These are phyloP conservation scores for Backusella westeae DNA, from an alignment of 192 early-diverging fungal genomes.

Conservation along the genomic window DNA sequence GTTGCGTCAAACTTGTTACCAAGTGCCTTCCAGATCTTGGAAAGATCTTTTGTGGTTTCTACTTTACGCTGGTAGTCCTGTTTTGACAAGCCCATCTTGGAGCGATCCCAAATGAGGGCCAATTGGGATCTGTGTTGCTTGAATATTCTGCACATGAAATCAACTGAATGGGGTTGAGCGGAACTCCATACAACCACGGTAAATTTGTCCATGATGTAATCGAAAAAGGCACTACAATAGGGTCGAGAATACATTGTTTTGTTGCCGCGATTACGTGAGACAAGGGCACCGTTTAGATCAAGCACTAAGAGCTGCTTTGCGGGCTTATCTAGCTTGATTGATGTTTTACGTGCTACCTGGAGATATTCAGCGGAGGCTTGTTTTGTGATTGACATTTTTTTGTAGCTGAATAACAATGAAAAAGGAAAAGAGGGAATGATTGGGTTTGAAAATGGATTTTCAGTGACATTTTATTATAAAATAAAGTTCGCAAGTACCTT, in stretches of 20 bases:
- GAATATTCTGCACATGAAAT: constrained; percentile 55
- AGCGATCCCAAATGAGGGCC: constrained; percentile 60
- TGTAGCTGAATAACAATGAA: not conserved
- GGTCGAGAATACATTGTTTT: constrained; percentile 45
- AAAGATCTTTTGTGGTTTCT: constrained; percentile 63
- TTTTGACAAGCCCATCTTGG: constrained; percentile 41
- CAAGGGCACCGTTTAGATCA: constrained; percentile 70
- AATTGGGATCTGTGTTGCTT: constrained; percentile 28
- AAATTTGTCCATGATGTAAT: constrained; percentile 55
- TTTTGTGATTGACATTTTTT: not conserved
- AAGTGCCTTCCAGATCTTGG: constrained; percentile 44
- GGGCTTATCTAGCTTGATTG: not conserved
- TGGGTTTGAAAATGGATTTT: too few relatives aligned
- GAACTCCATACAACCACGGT: constrained; percentile 77
- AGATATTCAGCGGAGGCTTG: not conserved
- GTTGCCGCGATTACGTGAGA: constrained; percentile 39
- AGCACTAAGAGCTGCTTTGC: constrained; percentile 56
- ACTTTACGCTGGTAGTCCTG: constrained; percentile 41
- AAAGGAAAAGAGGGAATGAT: not conserved
- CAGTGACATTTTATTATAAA: too few relatives aligned
- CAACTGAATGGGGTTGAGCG: constrained; percentile 52
- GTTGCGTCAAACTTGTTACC: constrained; percentile 33
- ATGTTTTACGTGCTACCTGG: not conserved
- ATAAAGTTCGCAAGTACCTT: not conserved
- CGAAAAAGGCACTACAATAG: constrained; percentile 47